These are phyloP conservation scores for Emergomyces pasteurianus DNA, from an alignment of 2,329 filamentous ascomycete species.

Conservation along the genomic window DNA sequence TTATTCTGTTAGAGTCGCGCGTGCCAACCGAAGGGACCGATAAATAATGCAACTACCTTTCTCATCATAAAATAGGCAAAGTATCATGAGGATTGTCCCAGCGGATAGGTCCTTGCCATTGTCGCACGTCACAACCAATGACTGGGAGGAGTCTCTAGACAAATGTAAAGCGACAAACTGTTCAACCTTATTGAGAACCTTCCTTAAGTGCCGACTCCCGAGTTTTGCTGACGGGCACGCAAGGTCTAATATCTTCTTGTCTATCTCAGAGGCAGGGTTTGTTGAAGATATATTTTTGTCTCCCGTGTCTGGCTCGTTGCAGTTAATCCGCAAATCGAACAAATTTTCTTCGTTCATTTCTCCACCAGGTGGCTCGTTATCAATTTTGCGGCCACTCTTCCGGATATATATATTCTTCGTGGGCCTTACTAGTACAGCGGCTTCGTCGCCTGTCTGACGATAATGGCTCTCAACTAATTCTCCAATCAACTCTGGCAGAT, in stretches of 20 bases:
- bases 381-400: not conserved
- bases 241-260: constrained; percentile 39
- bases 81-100: constrained; percentile 61
- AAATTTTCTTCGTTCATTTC: constrained; percentile 26
- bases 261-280: constrained; percentile 21
- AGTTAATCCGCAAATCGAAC: constrained; percentile 35
- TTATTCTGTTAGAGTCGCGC: not conserved
- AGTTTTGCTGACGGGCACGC: constrained; percentile 60
- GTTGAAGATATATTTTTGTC: constrained; percentile 5
- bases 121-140: constrained; percentile 55
- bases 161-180: constrained; percentile 39
- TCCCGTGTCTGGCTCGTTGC: constrained; percentile 18
- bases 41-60: constrained; percentile 36
- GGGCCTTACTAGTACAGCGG: constrained; percentile 26
- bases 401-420: constrained; percentile 24
- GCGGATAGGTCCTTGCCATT: constrained; percentile 71
- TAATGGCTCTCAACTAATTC: constrained; percentile 26
- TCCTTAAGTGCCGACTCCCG: constrained; percentile 71
- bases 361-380: constrained; percentile 14
- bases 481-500: constrained; percentile 44
- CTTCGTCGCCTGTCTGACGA: constrained; percentile 10
- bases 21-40: not conserved
- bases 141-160: constrained; percentile 17
- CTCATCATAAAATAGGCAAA: constrained; percentile 61
- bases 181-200: constrained; percentile 52